phyloP scores from a whole-genome alignment of 768 basidiomycete species.

The Udeniomyces megalosporus region DNA sequence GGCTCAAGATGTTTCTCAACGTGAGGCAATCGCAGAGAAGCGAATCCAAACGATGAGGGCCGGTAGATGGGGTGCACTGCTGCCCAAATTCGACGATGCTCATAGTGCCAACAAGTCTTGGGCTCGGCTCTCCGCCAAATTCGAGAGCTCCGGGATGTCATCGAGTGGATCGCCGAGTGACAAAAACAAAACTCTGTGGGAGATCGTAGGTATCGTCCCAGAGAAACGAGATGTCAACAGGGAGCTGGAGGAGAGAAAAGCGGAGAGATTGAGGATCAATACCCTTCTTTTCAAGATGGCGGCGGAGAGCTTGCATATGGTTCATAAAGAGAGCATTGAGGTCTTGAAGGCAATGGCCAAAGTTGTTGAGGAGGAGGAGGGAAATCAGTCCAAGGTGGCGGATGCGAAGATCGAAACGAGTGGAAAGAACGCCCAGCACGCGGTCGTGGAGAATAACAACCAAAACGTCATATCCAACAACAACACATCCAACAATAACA shows the following conservation, averaged over 20 bases:
- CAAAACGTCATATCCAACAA: slow-evolving; percentile 4
- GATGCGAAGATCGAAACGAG: too few relatives aligned
- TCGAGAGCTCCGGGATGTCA: too few relatives aligned
- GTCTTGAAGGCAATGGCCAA: not conserved
- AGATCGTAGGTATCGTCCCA: slow-evolving; percentile 17
- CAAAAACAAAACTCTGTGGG: slow-evolving; percentile 17
- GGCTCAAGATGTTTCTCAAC: too few relatives aligned
- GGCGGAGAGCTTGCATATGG: slow-evolving; percentile 16
- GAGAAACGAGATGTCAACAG: not conserved
- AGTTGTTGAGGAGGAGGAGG: too few relatives aligned
- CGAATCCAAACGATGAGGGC: too few relatives aligned
- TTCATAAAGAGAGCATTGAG: slow-evolving; percentile 14
- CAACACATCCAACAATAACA: slow-evolving; percentile 13
- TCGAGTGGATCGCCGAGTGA: too few relatives aligned
- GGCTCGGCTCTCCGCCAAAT: too few relatives aligned
- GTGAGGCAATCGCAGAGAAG: not conserved
- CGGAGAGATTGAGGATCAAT: slow-evolving; percentile 17
- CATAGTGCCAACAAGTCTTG: too few relatives aligned
- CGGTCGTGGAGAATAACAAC: too few relatives aligned
- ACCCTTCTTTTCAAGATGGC: slow-evolving; percentile 20
- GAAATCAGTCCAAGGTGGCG: too few relatives aligned
- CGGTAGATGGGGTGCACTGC: too few relatives aligned
- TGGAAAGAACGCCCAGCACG: too few relatives aligned
- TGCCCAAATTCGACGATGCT: not conserved
- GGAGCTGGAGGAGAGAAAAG: slow-evolving; percentile 18